Evolutionary conservation across 495 filamentous ascomycete species (phyloP).

Genomic region (Acidiella bohemica): DNA sequence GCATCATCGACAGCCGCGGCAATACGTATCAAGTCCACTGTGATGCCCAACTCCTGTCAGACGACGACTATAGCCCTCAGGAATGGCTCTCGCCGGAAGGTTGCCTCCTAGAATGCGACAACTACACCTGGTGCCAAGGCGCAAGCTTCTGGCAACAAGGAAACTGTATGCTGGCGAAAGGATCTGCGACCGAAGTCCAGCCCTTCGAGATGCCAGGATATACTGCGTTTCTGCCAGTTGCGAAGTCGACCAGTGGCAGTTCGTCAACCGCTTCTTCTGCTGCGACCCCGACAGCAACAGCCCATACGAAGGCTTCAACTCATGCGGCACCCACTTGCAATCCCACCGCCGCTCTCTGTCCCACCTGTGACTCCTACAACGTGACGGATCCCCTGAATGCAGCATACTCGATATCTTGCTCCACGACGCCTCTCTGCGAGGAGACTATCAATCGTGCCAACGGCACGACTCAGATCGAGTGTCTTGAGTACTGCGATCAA

Average conservation of each 20-base stretch:
- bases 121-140: constrained; percentile 7
- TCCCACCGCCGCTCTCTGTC: neutral
- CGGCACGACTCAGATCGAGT: constrained; percentile 2
- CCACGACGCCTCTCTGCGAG: neutral
- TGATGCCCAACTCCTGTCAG: constrained; percentile 5
- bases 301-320: neutral
- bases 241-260: neutral
- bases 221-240: constrained; percentile 11
- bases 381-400: constrained; percentile 3
- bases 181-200: constrained; percentile 5
- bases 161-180: constrained; percentile 11
- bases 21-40: constrained; percentile 9
- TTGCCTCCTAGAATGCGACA: constrained; percentile 6
- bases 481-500: constrained; percentile 5
- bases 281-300: neutral
- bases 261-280: neutral
- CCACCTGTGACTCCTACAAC: neutral
- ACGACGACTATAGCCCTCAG: constrained; percentile 5
- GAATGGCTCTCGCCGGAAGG: constrained; percentile 3
- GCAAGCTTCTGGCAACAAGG: constrained; percentile 5
- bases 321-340: constrained; percentile 1
- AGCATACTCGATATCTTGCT: constrained; percentile 4
- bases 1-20: neutral
- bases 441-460: neutral
- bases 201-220: constrained; percentile 6